Percentiles rank a stretch among this genome's conserved stretches.
These are phyloP conservation scores for Ganoderma leucocontextum DNA, from an alignment of 1,284 basidiomycete species.

Conservation along the genomic window DNA sequence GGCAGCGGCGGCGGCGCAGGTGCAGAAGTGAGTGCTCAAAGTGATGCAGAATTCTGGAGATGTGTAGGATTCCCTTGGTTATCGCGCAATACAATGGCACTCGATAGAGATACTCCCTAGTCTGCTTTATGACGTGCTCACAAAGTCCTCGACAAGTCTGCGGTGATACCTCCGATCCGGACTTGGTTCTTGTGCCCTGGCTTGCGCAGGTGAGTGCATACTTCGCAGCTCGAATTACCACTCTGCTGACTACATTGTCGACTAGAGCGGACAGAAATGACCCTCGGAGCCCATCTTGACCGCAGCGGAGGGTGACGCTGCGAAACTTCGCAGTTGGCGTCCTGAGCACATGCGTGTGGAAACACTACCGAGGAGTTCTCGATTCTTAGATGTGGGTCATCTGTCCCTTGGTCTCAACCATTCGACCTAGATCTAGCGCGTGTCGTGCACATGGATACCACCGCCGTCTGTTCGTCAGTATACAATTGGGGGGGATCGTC, in stretches of 20 bases:
- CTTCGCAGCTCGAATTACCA: not conserved
- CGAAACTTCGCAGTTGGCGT: not conserved
- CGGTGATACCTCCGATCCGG: not conserved
- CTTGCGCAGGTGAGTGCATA: not conserved
- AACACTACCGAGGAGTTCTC: not conserved
- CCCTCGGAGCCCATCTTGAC: not conserved
- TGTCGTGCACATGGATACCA: not conserved
- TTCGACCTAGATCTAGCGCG: not conserved
- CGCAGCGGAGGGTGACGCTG: not conserved
- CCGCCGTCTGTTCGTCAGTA: not conserved
- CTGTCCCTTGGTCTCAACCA: not conserved
- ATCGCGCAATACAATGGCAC: constrained; percentile 3
- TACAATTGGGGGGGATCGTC: not conserved
- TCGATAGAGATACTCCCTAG: not conserved
- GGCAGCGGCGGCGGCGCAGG: constrained; percentile 28
- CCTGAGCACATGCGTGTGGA: not conserved
- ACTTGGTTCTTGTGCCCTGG: not conserved
- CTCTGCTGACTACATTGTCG: not conserved
- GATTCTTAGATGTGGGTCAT: not conserved
- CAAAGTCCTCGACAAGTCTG: not conserved
- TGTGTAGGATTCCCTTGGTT: constrained; percentile 5
- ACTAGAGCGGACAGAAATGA: not conserved
- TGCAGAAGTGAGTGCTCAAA: constrained; percentile 15
- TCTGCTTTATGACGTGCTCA: not conserved
- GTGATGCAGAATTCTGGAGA: not conserved